Evolutionary conservation across 306 rosid species (phyloP).

Genomic region (Fagus crenata): DNA sequence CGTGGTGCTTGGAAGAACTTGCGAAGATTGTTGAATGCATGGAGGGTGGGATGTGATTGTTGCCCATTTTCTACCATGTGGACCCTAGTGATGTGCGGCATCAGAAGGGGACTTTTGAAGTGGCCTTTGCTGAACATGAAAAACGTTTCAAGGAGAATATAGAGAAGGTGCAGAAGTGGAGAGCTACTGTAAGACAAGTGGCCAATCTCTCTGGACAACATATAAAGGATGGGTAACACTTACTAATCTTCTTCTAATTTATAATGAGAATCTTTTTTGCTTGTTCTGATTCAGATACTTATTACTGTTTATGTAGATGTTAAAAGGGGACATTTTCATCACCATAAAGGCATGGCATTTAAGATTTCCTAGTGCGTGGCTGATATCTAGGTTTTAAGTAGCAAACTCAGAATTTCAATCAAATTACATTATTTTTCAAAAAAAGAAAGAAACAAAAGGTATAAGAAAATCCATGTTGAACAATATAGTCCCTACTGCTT

Average conservation of each 20-base stretch:
- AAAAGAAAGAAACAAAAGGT: too few species aligned
- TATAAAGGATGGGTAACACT: background rate
- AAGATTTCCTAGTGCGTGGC: too few species aligned
- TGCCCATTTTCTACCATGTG: conserved; percentile 14
- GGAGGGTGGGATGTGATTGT: background rate
- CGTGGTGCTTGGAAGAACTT: conserved; percentile 25
- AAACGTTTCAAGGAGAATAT: background rate
- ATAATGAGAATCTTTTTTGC: too few species aligned
- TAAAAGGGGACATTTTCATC: too few species aligned
- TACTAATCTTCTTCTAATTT: background rate
- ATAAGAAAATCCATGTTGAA: too few species aligned
- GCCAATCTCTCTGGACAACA: background rate
- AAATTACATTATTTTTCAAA: too few species aligned
- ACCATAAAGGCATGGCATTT: too few species aligned
- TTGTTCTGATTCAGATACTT: background rate
- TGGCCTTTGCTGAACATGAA: conserved; percentile 1
- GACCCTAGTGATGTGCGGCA: background rate
- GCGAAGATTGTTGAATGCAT: conserved; percentile 18
- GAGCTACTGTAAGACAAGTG: background rate
- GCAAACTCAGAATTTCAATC: too few species aligned
- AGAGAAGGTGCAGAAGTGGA: conserved; percentile 12
- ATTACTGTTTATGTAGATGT: too few species aligned
- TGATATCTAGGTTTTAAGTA: too few species aligned
- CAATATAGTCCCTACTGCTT: too few species aligned
- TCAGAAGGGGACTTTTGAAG: background rate